Percentiles rank a stretch among this genome's conserved stretches.
Evolutionary conservation across 2,329 filamentous ascomycete genomes (phyloP).

Genomic region (Colletotrichum australisinense): DNA sequence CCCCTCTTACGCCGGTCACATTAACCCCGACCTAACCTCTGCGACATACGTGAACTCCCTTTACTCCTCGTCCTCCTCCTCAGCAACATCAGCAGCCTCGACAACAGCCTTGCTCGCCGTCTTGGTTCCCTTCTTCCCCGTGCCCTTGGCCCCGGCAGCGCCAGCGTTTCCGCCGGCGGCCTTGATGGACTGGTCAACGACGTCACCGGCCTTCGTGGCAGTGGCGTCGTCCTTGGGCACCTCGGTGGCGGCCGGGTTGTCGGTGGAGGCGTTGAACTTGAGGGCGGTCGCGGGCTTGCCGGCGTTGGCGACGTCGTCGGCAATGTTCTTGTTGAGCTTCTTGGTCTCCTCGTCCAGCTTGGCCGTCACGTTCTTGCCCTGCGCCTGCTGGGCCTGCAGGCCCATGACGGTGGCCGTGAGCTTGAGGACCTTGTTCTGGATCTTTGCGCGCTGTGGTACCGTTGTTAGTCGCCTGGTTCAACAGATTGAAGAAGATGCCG

Average conservation of each 20-base stretch:
- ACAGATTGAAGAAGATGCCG: background rate
- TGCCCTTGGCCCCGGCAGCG: background rate
- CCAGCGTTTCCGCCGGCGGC: background rate
- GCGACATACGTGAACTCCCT: too few relatives aligned
- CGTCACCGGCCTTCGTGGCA: slow-evolving; percentile 17
- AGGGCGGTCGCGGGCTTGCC: slow-evolving; percentile 55
- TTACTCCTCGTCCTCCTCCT: background rate
- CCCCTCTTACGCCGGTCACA: too few relatives aligned
- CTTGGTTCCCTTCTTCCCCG: background rate
- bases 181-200: slow-evolving; percentile 17
- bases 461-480: background rate
- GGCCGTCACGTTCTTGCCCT: slow-evolving; percentile 58
- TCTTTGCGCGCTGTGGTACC: slow-evolving; percentile 59
- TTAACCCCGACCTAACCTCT: background rate
- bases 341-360: slow-evolving; percentile 58
- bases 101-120: background rate
- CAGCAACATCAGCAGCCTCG: background rate
- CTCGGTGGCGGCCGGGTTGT: slow-evolving; percentile 26
- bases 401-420: slow-evolving; percentile 62
- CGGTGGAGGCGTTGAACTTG: slow-evolving; percentile 35
- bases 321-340: slow-evolving; percentile 66
- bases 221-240: slow-evolving; percentile 23
- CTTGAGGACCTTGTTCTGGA: slow-evolving; percentile 71
- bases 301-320: slow-evolving; percentile 56
- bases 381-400: slow-evolving; percentile 61